A percentile compares a stretch with the other conserved stretches of the same genome.
Conservation (phyloP, 768 basidiomycete species). For the Termitomyces bulborhizus region DNA sequence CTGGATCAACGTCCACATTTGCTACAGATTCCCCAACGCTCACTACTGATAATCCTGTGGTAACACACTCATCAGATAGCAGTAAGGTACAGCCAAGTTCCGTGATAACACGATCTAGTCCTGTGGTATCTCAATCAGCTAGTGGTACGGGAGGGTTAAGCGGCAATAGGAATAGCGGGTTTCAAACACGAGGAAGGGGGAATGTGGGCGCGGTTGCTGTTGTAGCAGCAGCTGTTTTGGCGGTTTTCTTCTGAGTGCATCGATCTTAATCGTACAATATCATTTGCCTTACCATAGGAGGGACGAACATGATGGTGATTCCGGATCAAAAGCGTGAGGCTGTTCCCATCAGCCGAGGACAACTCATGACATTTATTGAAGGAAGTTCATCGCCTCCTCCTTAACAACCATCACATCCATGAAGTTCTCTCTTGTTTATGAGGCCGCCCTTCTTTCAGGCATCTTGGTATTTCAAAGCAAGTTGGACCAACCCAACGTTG, state of each 20-base stretch:
- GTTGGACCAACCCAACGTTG: not conserved
- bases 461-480: not conserved
- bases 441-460: not conserved
- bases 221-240: constrained; percentile 1
- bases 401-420: not conserved
- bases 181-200: not conserved
- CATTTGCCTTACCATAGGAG: not conserved
- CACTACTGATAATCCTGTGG: not conserved
- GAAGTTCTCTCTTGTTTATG: not conserved
- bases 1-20: not conserved
- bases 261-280: too few species aligned
- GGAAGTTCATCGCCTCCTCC: not conserved
- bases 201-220: not conserved
- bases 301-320: not conserved
- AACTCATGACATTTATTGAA: not conserved
- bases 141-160: not conserved
- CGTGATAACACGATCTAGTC: too few species aligned
- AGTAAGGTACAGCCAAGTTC: not conserved
- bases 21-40: not conserved
- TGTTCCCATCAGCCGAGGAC: not conserved
- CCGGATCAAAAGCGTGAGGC: not conserved
- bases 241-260: constrained; percentile 2
- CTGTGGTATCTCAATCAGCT: not conserved
- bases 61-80: not conserved
- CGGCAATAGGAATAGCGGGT: not conserved